Conservation (phyloP, 2,329 filamentous ascomycete genomes). For the Cercospora sp. region DNA sequence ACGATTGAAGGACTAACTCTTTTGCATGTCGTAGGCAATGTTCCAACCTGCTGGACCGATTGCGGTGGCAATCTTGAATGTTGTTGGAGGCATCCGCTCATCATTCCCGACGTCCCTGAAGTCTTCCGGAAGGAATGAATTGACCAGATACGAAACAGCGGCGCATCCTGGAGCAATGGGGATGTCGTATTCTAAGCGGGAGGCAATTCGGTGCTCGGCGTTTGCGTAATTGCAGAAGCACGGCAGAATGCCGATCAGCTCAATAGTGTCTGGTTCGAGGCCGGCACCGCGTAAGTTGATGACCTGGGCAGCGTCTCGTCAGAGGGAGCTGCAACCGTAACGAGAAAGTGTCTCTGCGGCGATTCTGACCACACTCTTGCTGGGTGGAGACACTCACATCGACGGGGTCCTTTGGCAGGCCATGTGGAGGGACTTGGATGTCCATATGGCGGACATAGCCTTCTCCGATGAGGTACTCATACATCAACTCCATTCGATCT, state of each 20-base stretch:
- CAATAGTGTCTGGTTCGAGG: slow-evolving; percentile 15
- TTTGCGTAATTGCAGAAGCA: slow-evolving; percentile 21
- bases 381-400: slow-evolving; percentile 4
- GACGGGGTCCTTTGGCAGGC: slow-evolving; percentile 21
- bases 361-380: not conserved
- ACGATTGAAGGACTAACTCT: slow-evolving; percentile 1
- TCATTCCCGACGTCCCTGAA: slow-evolving; percentile 13
- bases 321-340: not conserved
- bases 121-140: slow-evolving; percentile 14
- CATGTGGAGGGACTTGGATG: slow-evolving; percentile 20
- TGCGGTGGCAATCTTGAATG: slow-evolving; percentile 14
- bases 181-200: slow-evolving; percentile 9
- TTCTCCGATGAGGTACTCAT: slow-evolving; percentile 15
- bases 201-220: slow-evolving; percentile 10
- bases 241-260: slow-evolving; percentile 19
- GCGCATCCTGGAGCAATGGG: slow-evolving; percentile 18
- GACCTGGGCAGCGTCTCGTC: not conserved
- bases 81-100: slow-evolving; percentile 7
- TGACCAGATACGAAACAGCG: slow-evolving; percentile 19
- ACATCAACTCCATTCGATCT: slow-evolving; percentile 15
- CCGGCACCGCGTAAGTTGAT: slow-evolving; percentile 11
- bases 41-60: slow-evolving; percentile 11
- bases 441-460: slow-evolving; percentile 22
- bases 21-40: slow-evolving; percentile 19
- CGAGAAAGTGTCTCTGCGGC: not conserved